A percentile compares a stretch with the other conserved stretches of the same genome.
Evolutionary conservation across 1,284 basidiomycete genomes (phyloP).

Genomic region (Ceratobasidium sp.): DNA sequence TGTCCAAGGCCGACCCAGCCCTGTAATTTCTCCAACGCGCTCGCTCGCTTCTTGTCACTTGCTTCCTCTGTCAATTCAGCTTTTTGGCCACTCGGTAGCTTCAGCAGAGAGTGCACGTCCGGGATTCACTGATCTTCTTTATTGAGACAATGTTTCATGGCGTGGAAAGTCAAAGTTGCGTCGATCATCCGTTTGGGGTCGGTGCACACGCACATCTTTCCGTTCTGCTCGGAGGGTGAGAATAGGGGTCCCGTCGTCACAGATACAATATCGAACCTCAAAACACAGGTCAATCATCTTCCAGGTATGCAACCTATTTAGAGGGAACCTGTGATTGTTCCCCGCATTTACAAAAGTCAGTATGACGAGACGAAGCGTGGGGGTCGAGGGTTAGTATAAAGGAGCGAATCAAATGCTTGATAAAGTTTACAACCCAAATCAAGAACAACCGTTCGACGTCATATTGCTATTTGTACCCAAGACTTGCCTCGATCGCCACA

Average conservation of each 20-base stretch:
- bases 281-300: neutral
- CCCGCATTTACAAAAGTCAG: too few species aligned
- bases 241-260: conserved; percentile 2
- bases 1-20: conserved; percentile 61
- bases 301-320: neutral
- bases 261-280: neutral
- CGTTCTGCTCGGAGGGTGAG: neutral
- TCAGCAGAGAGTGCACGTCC: neutral
- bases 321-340: too few species aligned
- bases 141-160: neutral
- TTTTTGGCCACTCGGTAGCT: neutral
- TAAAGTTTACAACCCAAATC: neutral
- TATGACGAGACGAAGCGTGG: too few species aligned
- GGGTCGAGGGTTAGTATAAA: too few species aligned
- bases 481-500: neutral
- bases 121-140: conserved; percentile 14
- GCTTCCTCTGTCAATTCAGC: neutral
- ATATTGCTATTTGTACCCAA: neutral
- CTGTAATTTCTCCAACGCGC: conserved; percentile 49
- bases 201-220: neutral
- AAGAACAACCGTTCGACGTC: neutral
- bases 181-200: neutral
- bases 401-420: neutral
- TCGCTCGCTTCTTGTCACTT: neutral
- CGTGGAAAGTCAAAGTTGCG: neutral